phyloP scores from a whole-genome alignment of 805 yeast species.

The Schwanniomyces polymorphus region DNA sequence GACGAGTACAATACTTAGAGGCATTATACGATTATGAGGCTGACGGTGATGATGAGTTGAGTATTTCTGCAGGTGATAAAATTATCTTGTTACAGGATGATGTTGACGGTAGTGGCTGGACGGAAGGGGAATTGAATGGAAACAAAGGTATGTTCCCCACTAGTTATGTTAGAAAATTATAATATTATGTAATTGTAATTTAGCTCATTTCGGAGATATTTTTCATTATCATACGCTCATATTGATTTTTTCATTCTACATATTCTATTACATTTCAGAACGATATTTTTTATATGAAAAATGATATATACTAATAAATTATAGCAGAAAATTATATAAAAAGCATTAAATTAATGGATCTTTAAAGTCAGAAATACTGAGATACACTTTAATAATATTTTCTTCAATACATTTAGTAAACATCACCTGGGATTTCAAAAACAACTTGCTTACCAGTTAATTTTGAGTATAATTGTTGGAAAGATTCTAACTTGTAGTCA shows the following conservation, averaged over 20 bases:
- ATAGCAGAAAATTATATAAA: conserved; percentile 6
- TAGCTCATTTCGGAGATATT: too few species aligned
- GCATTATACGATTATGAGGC: conserved; percentile 79
- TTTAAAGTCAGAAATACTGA: conserved; percentile 4
- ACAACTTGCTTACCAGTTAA: conserved; percentile 99
- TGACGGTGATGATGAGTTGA: conserved; percentile 77
- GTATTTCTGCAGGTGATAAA: conserved; percentile 69
- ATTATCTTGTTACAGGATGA: conserved; percentile 60
- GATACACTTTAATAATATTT: conserved; percentile 4
- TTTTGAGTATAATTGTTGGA: conserved; percentile 97
- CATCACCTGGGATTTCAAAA: conserved; percentile 77
- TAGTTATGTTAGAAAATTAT: conserved; percentile 52
- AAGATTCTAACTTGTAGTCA: conserved; percentile 98
- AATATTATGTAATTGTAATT: neutral
- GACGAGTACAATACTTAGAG: conserved; percentile 58
- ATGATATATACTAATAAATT: conserved; percentile 10
- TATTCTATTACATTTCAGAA: conserved; percentile 1
- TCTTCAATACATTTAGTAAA: conserved; percentile 27
- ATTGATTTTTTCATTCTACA: neutral
- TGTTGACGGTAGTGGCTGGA: conserved; percentile 87
- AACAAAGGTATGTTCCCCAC: conserved; percentile 56
- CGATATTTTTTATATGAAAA: conserved; percentile 10
- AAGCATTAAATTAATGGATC: conserved; percentile 3
- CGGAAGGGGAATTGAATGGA: conserved; percentile 70
- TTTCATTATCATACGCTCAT: too few species aligned